phyloP scores from a whole-genome alignment of 2,329 filamentous ascomycete species.

The Mycosphaerella sp. region DNA sequence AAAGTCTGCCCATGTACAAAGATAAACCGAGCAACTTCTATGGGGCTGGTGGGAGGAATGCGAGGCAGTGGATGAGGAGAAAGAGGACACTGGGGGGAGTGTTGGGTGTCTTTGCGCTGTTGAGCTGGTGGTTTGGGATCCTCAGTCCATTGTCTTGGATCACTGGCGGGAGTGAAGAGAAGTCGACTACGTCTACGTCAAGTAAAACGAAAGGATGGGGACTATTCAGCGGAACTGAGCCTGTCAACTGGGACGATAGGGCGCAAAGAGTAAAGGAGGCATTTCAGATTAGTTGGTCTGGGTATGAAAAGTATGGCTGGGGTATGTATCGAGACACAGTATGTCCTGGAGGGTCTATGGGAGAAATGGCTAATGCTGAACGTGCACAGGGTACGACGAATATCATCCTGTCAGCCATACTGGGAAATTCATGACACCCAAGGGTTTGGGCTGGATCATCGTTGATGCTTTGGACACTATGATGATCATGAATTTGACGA shows the following conservation, averaged over 20 bases:
- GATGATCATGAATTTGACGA: slow-evolving; percentile 97
- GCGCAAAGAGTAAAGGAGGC: slow-evolving; percentile 79
- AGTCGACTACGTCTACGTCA: slow-evolving; percentile 14
- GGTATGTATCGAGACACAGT: slow-evolving; percentile 51
- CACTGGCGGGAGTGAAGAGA: slow-evolving; percentile 4
- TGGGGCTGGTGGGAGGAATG: slow-evolving; percentile 48
- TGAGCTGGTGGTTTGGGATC: slow-evolving; percentile 64
- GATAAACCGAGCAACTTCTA: slow-evolving; percentile 85
- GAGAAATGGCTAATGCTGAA: slow-evolving; percentile 11
- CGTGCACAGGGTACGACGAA: slow-evolving; percentile 60
- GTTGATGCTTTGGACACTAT: slow-evolving; percentile 92
- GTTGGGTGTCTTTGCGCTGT: slow-evolving; percentile 49
- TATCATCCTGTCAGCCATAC: slow-evolving; percentile 76
- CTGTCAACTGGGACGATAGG: slow-evolving; percentile 67
- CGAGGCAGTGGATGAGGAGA: slow-evolving; percentile 39
- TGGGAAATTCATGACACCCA: slow-evolving; percentile 75
- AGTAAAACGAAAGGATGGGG: slow-evolving; percentile 36
- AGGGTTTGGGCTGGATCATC: slow-evolving; percentile 96
- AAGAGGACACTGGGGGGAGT: slow-evolving; percentile 55
- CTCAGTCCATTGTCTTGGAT: slow-evolving; percentile 40
- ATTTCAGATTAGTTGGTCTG: slow-evolving; percentile 86
- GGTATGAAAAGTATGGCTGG: slow-evolving; percentile 90
- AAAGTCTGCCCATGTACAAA: slow-evolving; percentile 86
- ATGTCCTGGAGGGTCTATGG: slow-evolving; percentile 11
- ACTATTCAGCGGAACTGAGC: slow-evolving; percentile 50